These are phyloP conservation scores for Tremella fuciformis DNA, from an alignment of 768 basidiomycete genomes.

Conservation along the genomic window DNA sequence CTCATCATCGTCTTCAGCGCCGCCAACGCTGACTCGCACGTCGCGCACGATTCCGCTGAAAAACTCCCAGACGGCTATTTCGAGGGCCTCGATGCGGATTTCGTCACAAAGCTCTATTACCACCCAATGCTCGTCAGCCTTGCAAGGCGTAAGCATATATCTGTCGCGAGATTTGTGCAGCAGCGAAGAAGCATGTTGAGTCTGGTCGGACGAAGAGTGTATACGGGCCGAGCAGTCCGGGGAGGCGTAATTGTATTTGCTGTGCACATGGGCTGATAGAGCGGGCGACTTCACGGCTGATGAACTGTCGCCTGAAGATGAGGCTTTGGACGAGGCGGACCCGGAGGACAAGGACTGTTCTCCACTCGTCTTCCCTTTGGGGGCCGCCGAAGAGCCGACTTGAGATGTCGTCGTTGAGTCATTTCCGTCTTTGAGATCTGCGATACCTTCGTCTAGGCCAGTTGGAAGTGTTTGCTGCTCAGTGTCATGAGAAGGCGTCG, in stretches of 20 bases:
- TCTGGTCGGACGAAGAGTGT: constrained; percentile 73
- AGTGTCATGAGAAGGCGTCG: constrained; percentile 1
- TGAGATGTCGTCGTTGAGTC: neutral
- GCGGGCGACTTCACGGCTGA: neutral
- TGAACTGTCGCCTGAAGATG: neutral
- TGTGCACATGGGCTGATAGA: neutral
- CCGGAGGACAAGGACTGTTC: constrained; percentile 1
- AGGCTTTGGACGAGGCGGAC: neutral
- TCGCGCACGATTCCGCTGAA: constrained; percentile 96
- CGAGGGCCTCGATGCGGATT: constrained; percentile 91
- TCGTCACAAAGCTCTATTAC: constrained; percentile 97
- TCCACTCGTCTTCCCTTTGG: neutral
- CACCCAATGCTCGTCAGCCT: constrained; percentile 64
- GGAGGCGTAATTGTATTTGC: constrained; percentile 88
- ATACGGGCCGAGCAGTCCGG: constrained; percentile 90
- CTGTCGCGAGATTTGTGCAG: constrained; percentile 84
- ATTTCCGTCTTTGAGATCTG: neutral
- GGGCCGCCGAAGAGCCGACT: neutral
- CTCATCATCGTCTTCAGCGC: constrained; percentile 43
- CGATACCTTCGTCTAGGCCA: constrained; percentile 7
- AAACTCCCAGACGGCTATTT: constrained; percentile 95
- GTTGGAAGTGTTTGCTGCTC: too few species aligned
- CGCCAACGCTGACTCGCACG: constrained; percentile 72
- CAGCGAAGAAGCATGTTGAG: constrained; percentile 78
- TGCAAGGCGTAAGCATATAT: constrained; percentile 96